Percentiles rank a stretch among this genome's conserved stretches.
Conservation (phyloP, 805 yeast genomes). For the Ogataea ganodermae region DNA sequence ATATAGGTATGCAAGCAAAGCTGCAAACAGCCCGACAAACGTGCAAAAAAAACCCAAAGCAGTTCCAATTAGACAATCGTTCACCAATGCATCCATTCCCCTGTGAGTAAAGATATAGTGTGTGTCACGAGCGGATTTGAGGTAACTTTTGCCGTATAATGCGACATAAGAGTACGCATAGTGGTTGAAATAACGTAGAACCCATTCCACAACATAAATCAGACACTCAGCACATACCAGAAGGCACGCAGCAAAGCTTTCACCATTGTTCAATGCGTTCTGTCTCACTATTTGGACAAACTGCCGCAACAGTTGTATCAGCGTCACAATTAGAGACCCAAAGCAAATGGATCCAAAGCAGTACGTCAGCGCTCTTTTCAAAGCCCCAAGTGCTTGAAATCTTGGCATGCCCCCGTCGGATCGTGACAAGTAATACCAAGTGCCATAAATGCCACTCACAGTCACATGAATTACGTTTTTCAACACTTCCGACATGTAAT, state of each 20-base stretch:
- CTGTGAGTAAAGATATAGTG: constrained; percentile 72
- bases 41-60: constrained; percentile 73
- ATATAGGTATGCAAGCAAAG: constrained; percentile 52
- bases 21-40: constrained; percentile 55
- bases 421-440: constrained; percentile 80
- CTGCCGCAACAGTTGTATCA: constrained; percentile 67
- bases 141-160: constrained; percentile 78
- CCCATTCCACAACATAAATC: constrained; percentile 27
- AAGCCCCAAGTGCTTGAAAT: constrained; percentile 78
- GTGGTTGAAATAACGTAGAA: constrained; percentile 76
- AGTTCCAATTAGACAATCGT: constrained; percentile 79
- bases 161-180: constrained; percentile 89
- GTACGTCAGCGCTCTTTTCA: constrained; percentile 74
- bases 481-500: constrained; percentile 78
- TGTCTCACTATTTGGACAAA: constrained; percentile 52
- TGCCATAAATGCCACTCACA: constrained; percentile 85
- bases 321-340: constrained; percentile 72
- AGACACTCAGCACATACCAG: constrained; percentile 25
- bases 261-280: constrained; percentile 27
- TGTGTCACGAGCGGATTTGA: constrained; percentile 76
- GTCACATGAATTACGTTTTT: constrained; percentile 80
- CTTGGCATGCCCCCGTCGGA: constrained; percentile 61
- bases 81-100: constrained; percentile 83
- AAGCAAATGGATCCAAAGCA: constrained; percentile 89
- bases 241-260: constrained; percentile 20